Evolutionary conservation across 169 alveolate genomes (phyloP).

Genomic region (Eimeria acervulina): DNA sequence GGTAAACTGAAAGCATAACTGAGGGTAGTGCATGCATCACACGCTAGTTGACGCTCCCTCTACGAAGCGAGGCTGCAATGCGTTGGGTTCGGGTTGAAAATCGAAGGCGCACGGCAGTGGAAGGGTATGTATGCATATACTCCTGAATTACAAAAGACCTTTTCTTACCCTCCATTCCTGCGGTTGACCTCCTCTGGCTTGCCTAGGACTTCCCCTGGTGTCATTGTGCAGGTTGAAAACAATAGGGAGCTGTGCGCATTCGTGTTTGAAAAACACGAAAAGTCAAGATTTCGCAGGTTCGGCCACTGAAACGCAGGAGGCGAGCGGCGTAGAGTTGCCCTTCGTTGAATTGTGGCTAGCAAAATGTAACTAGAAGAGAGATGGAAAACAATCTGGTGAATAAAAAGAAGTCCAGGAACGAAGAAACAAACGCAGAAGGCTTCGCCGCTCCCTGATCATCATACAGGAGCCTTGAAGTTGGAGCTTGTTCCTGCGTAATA

Average conservation of each 20-base stretch:
- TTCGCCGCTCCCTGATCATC: neutral
- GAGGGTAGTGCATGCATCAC: neutral
- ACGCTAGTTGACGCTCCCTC: neutral
- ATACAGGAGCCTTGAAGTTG: neutral
- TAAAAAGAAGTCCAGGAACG: neutral
- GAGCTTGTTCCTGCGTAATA: neutral
- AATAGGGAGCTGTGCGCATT: neutral
- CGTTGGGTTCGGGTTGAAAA: neutral
- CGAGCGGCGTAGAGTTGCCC: neutral
- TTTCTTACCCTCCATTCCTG: neutral
- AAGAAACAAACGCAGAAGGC: neutral
- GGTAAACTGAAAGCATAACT: neutral
- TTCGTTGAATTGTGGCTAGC: neutral
- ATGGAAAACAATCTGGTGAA: neutral
- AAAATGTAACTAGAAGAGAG: neutral
- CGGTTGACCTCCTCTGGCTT: neutral
- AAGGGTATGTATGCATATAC: neutral
- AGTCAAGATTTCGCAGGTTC: neutral
- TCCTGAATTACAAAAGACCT: neutral
- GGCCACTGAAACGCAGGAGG: neutral
- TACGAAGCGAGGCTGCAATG: neutral
- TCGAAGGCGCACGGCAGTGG: neutral
- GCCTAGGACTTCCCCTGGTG: neutral
- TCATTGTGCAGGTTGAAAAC: neutral
- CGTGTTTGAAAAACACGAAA: neutral